Conservation (phyloP, 768 basidiomycete genomes). For the Serendipita indica region DNA sequence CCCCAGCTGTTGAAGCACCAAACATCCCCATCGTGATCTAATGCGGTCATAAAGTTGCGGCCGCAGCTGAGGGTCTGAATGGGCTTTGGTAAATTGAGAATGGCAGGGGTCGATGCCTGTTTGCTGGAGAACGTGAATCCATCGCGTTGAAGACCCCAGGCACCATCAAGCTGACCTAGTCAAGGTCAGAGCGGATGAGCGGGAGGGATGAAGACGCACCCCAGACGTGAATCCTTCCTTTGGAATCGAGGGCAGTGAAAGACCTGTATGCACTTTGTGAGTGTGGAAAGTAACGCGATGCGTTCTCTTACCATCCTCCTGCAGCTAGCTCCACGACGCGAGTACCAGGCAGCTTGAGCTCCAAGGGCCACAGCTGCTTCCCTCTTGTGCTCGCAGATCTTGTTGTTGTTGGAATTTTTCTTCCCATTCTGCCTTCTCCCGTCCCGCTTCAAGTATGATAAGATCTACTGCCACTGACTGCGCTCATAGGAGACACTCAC, state of each 20-base stretch:
- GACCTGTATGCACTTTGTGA: constrained; percentile 47
- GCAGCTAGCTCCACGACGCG: constrained; percentile 61
- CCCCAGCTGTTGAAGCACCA: constrained; percentile 75
- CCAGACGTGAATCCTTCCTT: constrained; percentile 66
- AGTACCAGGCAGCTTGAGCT: constrained; percentile 42
- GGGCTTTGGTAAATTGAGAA: constrained; percentile 40
- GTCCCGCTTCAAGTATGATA: constrained; percentile 32
- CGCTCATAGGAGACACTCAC: constrained; percentile 28
- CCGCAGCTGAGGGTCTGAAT: constrained; percentile 65
- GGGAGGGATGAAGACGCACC: constrained; percentile 30
- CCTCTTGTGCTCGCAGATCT: constrained; percentile 22
- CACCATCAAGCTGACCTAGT: constrained; percentile 48
- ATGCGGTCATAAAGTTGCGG: constrained; percentile 49
- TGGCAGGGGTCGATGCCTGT: constrained; percentile 37
- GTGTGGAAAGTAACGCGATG: no score
- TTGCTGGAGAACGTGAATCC: constrained; percentile 45
- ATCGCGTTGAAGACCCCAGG: constrained; percentile 29
- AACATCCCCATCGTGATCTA: constrained; percentile 43
- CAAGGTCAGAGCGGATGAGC: not conserved
- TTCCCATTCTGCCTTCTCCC: constrained; percentile 49
- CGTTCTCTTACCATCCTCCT: constrained; percentile 55
- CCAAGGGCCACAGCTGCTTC: constrained; percentile 48
- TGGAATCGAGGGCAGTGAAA: constrained; percentile 70
- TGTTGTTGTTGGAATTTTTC: constrained; percentile 23
- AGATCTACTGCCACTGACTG: constrained; percentile 20